Conservation (phyloP, 768 basidiomycete genomes). For the Boletus coccyginus region DNA sequence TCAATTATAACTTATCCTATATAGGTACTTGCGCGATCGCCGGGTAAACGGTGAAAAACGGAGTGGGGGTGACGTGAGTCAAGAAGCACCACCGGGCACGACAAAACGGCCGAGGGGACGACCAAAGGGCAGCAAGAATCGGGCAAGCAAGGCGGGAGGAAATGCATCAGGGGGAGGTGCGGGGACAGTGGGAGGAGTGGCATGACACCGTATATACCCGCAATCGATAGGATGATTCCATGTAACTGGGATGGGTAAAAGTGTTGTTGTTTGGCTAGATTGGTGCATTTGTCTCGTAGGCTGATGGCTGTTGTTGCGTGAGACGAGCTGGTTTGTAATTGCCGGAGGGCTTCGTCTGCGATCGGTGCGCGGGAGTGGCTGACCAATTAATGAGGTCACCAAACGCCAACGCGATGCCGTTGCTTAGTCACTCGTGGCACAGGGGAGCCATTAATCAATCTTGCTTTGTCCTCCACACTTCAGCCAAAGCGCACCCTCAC, state of each 20-base stretch:
- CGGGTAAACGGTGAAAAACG: conserved; percentile 49
- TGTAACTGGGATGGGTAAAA: neutral
- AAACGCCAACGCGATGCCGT: conserved; percentile 7
- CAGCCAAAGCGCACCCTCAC: neutral
- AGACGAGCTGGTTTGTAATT: conserved; percentile 10
- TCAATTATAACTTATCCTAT: conserved; percentile 10
- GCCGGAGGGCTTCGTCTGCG: neutral
- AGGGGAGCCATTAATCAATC: neutral
- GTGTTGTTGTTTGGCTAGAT: neutral
- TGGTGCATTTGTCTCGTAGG: neutral
- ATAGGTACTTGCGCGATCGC: conserved; percentile 62
- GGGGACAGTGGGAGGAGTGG: conserved; percentile 3
- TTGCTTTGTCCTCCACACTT: neutral
- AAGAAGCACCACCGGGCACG: conserved; percentile 29
- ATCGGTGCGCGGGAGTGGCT: neutral
- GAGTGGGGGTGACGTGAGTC: conserved; percentile 20
- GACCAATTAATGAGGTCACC: neutral
- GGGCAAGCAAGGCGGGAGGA: conserved; percentile 20
- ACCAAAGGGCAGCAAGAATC: conserved; percentile 71
- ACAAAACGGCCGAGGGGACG: conserved; percentile 60
- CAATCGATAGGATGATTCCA: neutral
- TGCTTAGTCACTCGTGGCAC: conserved; percentile 10
- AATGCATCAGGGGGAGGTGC: conserved; percentile 7
- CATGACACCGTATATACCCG: conserved; percentile 10
- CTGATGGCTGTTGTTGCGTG: neutral